Evolutionary conservation across 1,139 yeast species (phyloP), one percentile per base, ranked within the genome.

Genomic region (Ashbya aceris): DNA sequence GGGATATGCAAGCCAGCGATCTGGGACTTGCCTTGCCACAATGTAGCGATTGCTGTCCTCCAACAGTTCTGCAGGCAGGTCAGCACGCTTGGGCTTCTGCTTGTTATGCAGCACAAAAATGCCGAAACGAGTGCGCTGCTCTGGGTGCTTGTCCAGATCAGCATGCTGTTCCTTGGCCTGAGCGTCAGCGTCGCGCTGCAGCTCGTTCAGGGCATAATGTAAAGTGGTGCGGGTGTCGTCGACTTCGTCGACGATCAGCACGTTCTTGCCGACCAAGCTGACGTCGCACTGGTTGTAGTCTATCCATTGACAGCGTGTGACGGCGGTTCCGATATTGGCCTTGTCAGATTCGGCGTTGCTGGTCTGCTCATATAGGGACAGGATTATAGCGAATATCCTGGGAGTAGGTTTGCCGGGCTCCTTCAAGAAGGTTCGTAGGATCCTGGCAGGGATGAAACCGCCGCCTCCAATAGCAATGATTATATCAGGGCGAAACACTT

Each of bases 401-500:
- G 77, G 73, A 47, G 78, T 77, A 53, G 75, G 76, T 40, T 69
- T 69, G 35, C 77, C 79, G 29, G 68, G 65, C 46, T 71, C 71
- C 54, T 71, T 76, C 44, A 77, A 60, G 54, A 77, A 77, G 2
- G 83, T 72, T 62, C 83, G 69, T 49, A 77, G 65, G 46, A 77
- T 77, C 60, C 83, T 65, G 4, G 83, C 79, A 36, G 83, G 83
- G 45, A 77, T 77, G 56, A 77, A 76, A 10, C 83, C 83, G 55
- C 83, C 83, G 48, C 83, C 83, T 41, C 83, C 83, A 49, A 77
- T 77, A 45, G 81, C 80, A 44, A 77, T 74, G 53, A 77, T 77
- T 48, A 75, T 65, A 55, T 77, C 82, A 20, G 79, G 73, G 39
- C 73, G 66, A 52, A 70, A 26, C 64, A 63, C 49, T 68, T 68